Conservation (phyloP, 148 eudicot genomes). For the Tetragonia tetragonoides region DNA sequence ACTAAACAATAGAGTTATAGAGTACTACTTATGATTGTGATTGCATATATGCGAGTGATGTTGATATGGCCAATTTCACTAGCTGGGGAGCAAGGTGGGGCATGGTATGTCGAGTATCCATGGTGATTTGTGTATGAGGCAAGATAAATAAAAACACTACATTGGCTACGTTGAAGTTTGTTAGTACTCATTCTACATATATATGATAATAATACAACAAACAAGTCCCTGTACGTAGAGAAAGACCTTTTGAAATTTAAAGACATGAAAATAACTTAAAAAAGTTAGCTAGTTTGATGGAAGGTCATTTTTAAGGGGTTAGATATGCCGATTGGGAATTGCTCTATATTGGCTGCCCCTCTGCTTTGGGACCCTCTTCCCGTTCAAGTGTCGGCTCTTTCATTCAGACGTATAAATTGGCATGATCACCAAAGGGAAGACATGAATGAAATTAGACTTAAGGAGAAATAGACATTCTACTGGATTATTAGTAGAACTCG, state of each 20-base stretch:
- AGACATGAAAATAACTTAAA: not conserved
- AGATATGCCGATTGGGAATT: constrained; percentile 10
- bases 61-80: too few species aligned
- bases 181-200: too few species aligned
- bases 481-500: not conserved
- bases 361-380: constrained; percentile 13
- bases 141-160: too few species aligned
- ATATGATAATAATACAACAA: not conserved
- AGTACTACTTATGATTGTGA: too few species aligned
- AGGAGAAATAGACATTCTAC: constrained; percentile 19
- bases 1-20: too few species aligned
- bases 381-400: constrained; percentile 6
- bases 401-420: constrained; percentile 4
- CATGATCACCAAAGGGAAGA: not conserved
- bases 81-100: too few species aligned
- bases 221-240: not conserved
- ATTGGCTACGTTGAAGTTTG: too few species aligned
- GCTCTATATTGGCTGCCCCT: not conserved
- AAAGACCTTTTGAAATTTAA: not conserved
- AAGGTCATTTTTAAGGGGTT: constrained; percentile 31
- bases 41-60: too few species aligned
- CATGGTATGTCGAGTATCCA: too few species aligned
- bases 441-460: not conserved
- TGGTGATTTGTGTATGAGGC: too few species aligned
- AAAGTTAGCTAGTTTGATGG: constrained; percentile 21